Evolutionary conservation across 768 basidiomycete genomes (phyloP), one percentile per base, ranked within the genome.

Genomic region (Fibroporia radiculosa): DNA sequence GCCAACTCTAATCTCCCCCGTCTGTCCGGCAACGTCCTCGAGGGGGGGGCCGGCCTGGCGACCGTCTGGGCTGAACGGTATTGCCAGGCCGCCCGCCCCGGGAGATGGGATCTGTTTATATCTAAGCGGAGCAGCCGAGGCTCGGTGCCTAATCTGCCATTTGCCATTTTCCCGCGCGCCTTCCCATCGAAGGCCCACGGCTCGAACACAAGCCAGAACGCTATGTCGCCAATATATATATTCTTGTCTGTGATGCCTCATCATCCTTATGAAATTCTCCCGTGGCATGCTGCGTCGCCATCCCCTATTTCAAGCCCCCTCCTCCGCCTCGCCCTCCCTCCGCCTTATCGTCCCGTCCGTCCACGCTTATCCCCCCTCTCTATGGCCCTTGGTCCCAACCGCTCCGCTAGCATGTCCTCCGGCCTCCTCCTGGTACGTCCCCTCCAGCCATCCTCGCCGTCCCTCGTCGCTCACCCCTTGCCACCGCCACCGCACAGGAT

Each of bases 341-440:
- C 41, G 39, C n/a, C 41, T 42, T 42, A 42, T 42, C 41, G 41
- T 42, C 28, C 24, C 43, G 28, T 12, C 31, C 32, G 26, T 34
- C 37, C 33, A 37, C 39, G 20, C 18, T 26, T 18, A 20, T 10
- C 34, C 34, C 7, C 7, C 34, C 8, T 23, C 13, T 25, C 48
- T 19, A 55, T 55, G 51, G 59, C 59, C 29, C 47, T 59, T 31
- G 47, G 53, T 26, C 45, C 53, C 33, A 51, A 46, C 49, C 53
- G 47, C 39, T 56, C 58, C 29, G 54, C 56, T 36, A 52, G 41
- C 54, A 64, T 64, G 62, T 59, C 63, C 36, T 60, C 62, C 13
- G 59, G 62, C 16, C 43, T 62, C 22, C 49, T 62, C 4, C 55
- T 63, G 45, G 63, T 63, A 42, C 29, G 25, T n/a, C 16, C 31